phyloP scores from a whole-genome alignment of 2,329 filamentous ascomycete genomes.

The Aspergillus awamori region DNA sequence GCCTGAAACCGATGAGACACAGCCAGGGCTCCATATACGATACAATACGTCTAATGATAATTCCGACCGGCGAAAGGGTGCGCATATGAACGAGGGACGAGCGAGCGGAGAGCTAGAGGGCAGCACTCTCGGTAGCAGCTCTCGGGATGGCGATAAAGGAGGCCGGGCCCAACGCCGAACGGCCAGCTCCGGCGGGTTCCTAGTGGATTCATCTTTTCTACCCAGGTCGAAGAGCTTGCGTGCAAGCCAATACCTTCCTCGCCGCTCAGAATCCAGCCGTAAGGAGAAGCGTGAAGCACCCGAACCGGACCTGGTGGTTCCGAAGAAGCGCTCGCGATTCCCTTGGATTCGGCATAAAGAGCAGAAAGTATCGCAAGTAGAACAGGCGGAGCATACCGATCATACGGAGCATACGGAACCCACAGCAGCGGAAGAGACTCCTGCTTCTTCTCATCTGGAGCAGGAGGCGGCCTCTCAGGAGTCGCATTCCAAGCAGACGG shows the following conservation, averaged over 20 bases:
- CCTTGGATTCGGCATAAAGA: constrained; percentile 38
- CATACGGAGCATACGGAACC: constrained; percentile 4
- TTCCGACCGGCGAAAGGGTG: constrained; percentile 20
- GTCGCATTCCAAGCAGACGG: constrained; percentile 13
- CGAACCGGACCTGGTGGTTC: constrained; percentile 31
- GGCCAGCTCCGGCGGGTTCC: constrained; percentile 45
- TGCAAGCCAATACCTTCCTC: constrained; percentile 28
- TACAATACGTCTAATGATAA: constrained; percentile 23
- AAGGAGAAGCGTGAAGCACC: constrained; percentile 47
- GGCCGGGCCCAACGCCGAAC: constrained; percentile 29
- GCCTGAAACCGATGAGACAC: constrained; percentile 19
- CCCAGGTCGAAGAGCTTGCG: constrained; percentile 32
- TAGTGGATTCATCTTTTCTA: constrained; percentile 48
- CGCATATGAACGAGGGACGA: constrained; percentile 33
- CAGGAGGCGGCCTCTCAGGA: constrained; percentile 20
- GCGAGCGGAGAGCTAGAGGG: constrained; percentile 40
- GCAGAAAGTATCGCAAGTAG: constrained; percentile 33
- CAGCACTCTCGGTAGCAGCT: constrained; percentile 41
- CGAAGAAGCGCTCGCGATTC: constrained; percentile 41
- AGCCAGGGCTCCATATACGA: background rate
- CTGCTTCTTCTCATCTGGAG: constrained; percentile 17
- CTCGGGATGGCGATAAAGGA: constrained; percentile 36
- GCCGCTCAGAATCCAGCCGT: constrained; percentile 32
- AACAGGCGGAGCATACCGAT: background rate
- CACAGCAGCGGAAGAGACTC: constrained; percentile 13